phyloP scores from a whole-genome alignment of 1,139 yeast genomes.

The Yamadazyma friedrichii region DNA sequence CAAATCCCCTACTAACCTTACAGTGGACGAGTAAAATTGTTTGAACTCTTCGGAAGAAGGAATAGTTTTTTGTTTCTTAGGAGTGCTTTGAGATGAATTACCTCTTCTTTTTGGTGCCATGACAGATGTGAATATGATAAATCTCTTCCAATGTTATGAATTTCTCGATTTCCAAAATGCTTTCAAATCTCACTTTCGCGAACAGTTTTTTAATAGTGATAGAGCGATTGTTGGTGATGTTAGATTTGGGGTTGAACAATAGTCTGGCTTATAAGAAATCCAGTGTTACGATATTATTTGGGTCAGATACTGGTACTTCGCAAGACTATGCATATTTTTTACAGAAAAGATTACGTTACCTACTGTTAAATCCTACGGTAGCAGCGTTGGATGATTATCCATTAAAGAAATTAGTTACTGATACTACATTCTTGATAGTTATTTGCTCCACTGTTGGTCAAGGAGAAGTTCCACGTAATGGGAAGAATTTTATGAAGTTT shows the following conservation, averaged over 20 bases:
- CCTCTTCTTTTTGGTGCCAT: conserved; percentile 30
- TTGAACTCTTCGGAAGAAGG: conserved; percentile 23
- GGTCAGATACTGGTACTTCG: conserved; percentile 92
- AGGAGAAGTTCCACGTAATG: conserved; percentile 87
- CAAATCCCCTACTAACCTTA: conserved; percentile 25
- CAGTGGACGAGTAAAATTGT: conserved; percentile 26
- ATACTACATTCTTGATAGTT: conserved; percentile 54
- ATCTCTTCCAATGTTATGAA: neutral
- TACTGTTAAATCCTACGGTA: conserved; percentile 51
- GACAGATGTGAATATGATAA: too few relatives aligned
- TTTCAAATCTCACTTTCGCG: neutral
- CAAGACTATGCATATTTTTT: conserved; percentile 79
- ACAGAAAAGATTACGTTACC: conserved; percentile 54
- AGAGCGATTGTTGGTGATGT: conserved; percentile 5
- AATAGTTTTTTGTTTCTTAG: conserved; percentile 13
- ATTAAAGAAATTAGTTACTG: conserved; percentile 47
- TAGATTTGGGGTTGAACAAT: neutral
- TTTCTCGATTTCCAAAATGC: neutral
- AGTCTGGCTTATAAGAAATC: conserved; percentile 3
- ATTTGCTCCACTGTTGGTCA: conserved; percentile 89
- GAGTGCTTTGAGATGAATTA: neutral
- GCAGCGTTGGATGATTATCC: conserved; percentile 65
- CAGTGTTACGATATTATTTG: conserved; percentile 65
- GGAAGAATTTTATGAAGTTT: conserved; percentile 69
- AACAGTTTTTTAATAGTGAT: too few relatives aligned